These are phyloP conservation scores for Diaporthe helianthi DNA, from an alignment of 2,329 filamentous ascomycete species.

Conservation along the genomic window DNA sequence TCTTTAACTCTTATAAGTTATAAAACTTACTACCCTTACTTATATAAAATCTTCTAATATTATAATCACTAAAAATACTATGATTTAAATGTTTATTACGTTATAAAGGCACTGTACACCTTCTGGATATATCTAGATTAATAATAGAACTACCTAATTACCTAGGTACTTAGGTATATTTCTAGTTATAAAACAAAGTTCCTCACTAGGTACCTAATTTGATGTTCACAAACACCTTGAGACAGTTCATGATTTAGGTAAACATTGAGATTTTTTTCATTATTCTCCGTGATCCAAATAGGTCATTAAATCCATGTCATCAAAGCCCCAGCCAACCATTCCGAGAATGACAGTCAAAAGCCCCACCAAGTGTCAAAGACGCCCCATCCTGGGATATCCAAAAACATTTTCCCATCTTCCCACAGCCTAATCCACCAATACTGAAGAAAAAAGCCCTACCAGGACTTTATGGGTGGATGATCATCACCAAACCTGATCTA, in stretches of 20 bases:
- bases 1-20: too few species aligned
- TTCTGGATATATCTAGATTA: too few species aligned
- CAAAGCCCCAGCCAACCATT: background rate
- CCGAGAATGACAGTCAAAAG: conserved; percentile 10
- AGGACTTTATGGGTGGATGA: background rate
- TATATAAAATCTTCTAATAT: too few species aligned
- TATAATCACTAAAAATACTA: too few species aligned
- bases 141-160: too few species aligned
- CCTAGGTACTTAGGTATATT: too few species aligned
- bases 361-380: conserved; percentile 10
- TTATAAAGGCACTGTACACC: too few species aligned
- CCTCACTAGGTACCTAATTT: too few species aligned
- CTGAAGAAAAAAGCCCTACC: background rate
- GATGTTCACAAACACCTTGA: too few species aligned
- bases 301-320: background rate
- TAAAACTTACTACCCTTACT: too few species aligned
- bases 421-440: background rate
- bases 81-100: too few species aligned
- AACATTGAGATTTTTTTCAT: background rate
- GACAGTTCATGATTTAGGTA: background rate
- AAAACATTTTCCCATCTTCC: background rate
- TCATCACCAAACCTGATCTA: background rate
- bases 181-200: too few species aligned
- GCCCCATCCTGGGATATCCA: background rate
- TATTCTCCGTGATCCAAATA: background rate